A percentile compares a stretch with the other conserved stretches of the same genome.
These are phyloP conservation scores for Coniochaeta hoffmannii DNA, from an alignment of 2,329 filamentous ascomycete species.

Conservation along the genomic window DNA sequence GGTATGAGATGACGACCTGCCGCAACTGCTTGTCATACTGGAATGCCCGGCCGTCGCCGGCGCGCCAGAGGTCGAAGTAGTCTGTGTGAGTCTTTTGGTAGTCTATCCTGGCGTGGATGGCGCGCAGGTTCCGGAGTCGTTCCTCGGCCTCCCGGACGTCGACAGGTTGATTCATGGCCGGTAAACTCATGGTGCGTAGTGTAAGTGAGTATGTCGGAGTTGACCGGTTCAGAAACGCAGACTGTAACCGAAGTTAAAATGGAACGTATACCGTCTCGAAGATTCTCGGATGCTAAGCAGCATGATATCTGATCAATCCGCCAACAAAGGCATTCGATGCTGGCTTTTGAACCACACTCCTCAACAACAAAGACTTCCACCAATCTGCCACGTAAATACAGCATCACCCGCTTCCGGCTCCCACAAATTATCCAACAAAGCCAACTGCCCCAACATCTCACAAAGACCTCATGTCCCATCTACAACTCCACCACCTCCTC, in stretches of 20 bases:
- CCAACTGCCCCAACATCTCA: neutral
- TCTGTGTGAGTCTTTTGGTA: neutral
- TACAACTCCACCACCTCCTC: neutral
- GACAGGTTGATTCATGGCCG: too few relatives aligned
- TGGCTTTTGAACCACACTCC: neutral
- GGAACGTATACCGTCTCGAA: too few relatives aligned
- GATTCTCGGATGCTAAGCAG: too few relatives aligned
- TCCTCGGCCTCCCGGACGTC: too few relatives aligned
- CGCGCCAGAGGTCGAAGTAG: neutral
- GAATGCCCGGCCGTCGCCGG: neutral
- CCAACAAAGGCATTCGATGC: neutral
- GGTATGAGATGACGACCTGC: neutral
- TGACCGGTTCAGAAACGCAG: too few relatives aligned
- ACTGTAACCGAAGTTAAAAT: too few relatives aligned
- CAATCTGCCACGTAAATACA: neutral
- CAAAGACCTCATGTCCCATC: neutral
- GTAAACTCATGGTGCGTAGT: too few relatives aligned
- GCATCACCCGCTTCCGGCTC: neutral
- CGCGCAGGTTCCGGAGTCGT: too few relatives aligned
- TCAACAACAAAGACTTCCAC: neutral
- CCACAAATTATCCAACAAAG: too few relatives aligned
- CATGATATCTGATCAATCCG: neutral
- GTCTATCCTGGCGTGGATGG: too few relatives aligned
- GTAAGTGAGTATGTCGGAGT: too few relatives aligned
- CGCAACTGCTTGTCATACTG: neutral